Percentiles rank a stretch among this genome's conserved stretches.
Conservation (phyloP, 768 basidiomycete species). For the Termitomyces sp. region DNA sequence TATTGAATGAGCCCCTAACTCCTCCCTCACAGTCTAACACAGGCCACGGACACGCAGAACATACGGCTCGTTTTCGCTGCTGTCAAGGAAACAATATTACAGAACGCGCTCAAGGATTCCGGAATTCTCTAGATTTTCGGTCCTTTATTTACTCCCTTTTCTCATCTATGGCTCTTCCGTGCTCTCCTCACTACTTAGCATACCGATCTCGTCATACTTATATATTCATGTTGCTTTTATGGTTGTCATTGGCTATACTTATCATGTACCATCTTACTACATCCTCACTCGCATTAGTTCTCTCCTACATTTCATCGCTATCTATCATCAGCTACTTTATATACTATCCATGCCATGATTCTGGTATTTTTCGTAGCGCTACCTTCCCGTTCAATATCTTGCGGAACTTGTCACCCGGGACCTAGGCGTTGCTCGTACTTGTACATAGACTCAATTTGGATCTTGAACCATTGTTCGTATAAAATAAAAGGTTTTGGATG, state of each 20-base stretch:
- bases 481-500: no score
- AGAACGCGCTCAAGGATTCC: constrained; percentile 17
- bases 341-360: background rate
- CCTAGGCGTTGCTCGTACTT: no score
- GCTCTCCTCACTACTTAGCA: background rate
- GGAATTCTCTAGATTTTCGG: constrained; percentile 12
- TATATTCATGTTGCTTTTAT: background rate
- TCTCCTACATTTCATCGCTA: background rate
- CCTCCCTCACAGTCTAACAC: constrained; percentile 13
- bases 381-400: no score
- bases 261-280: background rate
- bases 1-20: background rate
- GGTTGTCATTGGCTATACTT: background rate
- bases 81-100: constrained; percentile 19
- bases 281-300: background rate
- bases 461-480: no score
- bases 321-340: background rate
- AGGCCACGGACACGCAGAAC: constrained; percentile 19
- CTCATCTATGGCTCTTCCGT: background rate
- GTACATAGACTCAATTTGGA: no score
- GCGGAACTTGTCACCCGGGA: no score
- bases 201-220: background rate
- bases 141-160: background rate
- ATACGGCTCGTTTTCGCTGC: constrained; percentile 18
- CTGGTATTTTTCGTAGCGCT: no score